These are phyloP conservation scores for Hymenoscyphus occultus DNA, from an alignment of 2,329 filamentous ascomycete genomes.

Conservation along the genomic window DNA sequence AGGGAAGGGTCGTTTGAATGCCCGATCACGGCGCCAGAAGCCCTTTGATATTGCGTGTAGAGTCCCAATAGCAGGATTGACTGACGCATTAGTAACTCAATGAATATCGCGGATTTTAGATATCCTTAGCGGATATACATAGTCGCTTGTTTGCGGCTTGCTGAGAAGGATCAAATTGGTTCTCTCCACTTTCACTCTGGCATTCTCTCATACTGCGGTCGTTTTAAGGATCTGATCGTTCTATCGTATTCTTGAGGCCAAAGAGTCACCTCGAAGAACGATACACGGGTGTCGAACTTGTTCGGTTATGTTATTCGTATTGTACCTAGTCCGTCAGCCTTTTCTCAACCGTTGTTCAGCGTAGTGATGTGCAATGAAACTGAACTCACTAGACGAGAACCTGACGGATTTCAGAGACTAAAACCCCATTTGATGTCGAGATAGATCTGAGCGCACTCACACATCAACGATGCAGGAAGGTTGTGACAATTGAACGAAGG, in stretches of 20 bases:
- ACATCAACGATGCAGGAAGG: background rate
- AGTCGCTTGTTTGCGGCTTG: background rate
- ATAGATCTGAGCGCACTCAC: background rate
- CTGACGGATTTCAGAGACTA: background rate
- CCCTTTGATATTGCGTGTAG: background rate
- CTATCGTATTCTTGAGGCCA: background rate
- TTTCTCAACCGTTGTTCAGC: background rate
- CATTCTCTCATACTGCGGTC: no score
- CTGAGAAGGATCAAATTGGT: background rate
- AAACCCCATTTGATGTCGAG: background rate
- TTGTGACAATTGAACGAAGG: background rate
- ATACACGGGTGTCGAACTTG: no score
- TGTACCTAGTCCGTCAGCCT: no score
- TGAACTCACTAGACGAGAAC: background rate
- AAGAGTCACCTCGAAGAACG: background rate
- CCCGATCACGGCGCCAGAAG: background rate
- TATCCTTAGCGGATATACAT: background rate
- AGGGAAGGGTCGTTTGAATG: background rate
- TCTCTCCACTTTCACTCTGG: background rate
- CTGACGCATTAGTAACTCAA: background rate
- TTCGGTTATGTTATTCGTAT: no score
- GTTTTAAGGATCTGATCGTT: background rate
- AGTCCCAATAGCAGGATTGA: background rate
- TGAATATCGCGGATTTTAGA: background rate
- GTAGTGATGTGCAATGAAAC: background rate